Conservation (phyloP, 177 flowering plant genomes). For the Tripterygium wilfordii region DNA sequence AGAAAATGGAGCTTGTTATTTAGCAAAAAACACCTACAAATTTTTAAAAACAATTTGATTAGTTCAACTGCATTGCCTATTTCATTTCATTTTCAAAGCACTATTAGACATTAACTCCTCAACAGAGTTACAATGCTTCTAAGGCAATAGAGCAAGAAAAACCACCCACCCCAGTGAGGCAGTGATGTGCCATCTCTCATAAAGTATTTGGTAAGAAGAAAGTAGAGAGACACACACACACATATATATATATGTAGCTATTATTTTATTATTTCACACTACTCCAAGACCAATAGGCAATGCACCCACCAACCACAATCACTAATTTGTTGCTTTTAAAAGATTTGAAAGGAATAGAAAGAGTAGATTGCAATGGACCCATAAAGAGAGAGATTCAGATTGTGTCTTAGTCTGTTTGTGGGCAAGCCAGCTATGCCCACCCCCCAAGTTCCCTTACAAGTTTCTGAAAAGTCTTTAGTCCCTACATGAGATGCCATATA, state of each 20-base stretch:
- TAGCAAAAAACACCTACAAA: too few relatives aligned
- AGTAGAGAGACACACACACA: too few relatives aligned
- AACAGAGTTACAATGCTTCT: conserved; percentile 14
- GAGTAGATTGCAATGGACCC: conserved; percentile 2
- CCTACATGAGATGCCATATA: too few relatives aligned
- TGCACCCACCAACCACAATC: conserved; percentile 3
- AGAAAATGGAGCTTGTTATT: too few relatives aligned
- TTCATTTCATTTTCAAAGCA: neutral
- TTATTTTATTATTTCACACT: too few relatives aligned
- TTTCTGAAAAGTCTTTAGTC: conserved; percentile 10
- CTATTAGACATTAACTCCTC: conserved; percentile 11
- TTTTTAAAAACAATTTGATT: too few relatives aligned
- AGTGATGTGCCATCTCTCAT: conserved; percentile 8
- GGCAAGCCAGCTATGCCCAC: conserved; percentile 7
- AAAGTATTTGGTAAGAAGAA: conserved; percentile 5
- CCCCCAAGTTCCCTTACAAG: conserved; percentile 1
- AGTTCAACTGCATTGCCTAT: neutral
- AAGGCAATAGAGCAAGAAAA: conserved; percentile 9
- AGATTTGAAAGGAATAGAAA: too few relatives aligned
- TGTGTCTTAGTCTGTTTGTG: conserved; percentile 16
- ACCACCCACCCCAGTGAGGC: conserved; percentile 15
- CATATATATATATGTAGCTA: too few relatives aligned
- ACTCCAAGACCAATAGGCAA: too few relatives aligned
- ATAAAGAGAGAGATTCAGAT: conserved; percentile 8
- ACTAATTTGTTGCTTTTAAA: too few relatives aligned